A percentile compares a stretch with the other conserved stretches of the same genome.
Evolutionary conservation across 768 basidiomycete genomes (phyloP).

Genomic region (Lepiota venenata): DNA sequence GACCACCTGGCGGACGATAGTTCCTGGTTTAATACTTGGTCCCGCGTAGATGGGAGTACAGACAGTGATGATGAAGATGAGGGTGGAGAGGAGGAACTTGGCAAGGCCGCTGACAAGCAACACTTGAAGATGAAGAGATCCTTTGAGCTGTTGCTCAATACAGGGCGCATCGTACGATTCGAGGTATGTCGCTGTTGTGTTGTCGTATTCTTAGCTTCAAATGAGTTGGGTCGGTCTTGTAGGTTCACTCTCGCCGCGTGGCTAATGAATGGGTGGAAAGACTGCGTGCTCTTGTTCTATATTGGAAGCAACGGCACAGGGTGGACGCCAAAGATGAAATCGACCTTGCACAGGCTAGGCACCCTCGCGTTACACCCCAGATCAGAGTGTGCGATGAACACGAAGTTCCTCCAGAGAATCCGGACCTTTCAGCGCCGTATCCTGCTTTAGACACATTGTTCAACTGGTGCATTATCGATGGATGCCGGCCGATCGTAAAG

Average conservation of each 20-base stretch:
- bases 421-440: conserved; percentile 50
- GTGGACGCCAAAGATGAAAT: conserved; percentile 79
- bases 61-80: conserved; percentile 58
- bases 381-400: conserved; percentile 38
- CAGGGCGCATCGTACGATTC: conserved; percentile 67
- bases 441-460: conserved; percentile 64
- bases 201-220: not conserved
- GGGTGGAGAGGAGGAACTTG: conserved; percentile 58
- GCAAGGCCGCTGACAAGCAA: conserved; percentile 37
- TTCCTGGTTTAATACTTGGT: conserved; percentile 28
- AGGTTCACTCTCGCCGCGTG: conserved; percentile 64
- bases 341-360: conserved; percentile 63
- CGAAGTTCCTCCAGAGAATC: conserved; percentile 46
- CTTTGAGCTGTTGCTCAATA: conserved; percentile 74
- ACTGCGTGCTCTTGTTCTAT: conserved; percentile 63
- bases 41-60: conserved; percentile 34
- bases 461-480: conserved; percentile 85
- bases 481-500: conserved; percentile 73
- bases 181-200: conserved; percentile 51
- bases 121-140: conserved; percentile 56
- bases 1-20: conserved; percentile 27
- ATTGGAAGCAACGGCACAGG: conserved; percentile 79
- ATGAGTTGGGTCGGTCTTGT: not conserved
- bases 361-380: conserved; percentile 58
- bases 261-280: conserved; percentile 86